Conservation (phyloP, 495 filamentous ascomycete genomes). For the Penicillium antarcticum region DNA sequence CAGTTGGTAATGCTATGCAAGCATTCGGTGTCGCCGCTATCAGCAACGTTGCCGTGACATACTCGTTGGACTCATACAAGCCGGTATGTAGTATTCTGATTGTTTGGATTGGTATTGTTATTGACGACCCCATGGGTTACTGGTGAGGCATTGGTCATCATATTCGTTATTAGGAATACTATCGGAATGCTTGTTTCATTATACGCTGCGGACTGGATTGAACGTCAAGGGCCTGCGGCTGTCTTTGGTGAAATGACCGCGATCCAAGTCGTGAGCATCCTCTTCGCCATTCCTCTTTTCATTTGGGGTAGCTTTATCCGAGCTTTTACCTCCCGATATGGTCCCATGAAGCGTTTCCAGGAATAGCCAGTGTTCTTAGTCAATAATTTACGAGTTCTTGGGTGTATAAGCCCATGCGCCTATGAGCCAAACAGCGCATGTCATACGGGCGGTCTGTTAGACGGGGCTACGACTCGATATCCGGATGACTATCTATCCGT, state of each 20-base stretch:
- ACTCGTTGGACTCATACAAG: slow-evolving; percentile 30
- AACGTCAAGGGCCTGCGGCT: slow-evolving; percentile 17
- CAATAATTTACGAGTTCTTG: not conserved
- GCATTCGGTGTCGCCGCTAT: slow-evolving; percentile 32
- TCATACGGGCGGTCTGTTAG: too few relatives aligned
- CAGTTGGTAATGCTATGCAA: slow-evolving; percentile 34
- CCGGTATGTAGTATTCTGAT: slow-evolving; percentile 12
- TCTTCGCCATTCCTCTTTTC: slow-evolving; percentile 26
- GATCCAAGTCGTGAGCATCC: slow-evolving; percentile 24
- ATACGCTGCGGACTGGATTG: slow-evolving; percentile 30
- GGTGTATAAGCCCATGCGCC: too few relatives aligned
- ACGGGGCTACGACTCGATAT: too few relatives aligned
- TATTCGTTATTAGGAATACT: slow-evolving; percentile 32
- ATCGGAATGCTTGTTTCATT: slow-evolving; percentile 32
- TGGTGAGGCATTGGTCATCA: slow-evolving; percentile 30
- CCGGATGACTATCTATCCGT: too few relatives aligned
- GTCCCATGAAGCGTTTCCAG: slow-evolving; percentile 29
- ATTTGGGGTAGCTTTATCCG: slow-evolving; percentile 19
- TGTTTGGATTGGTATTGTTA: not conserved
- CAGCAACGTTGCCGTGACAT: slow-evolving; percentile 34
- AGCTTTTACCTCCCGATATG: slow-evolving; percentile 22
- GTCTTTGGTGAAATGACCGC: slow-evolving; percentile 34
- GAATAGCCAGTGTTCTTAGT: not conserved
- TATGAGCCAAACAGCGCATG: too few relatives aligned
- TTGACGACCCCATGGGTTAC: slow-evolving; percentile 11